Base-by-base conservation (phyloP, 2,329 filamentous ascomycete genomes). In the Chaetothyriales sp. region DNA sequence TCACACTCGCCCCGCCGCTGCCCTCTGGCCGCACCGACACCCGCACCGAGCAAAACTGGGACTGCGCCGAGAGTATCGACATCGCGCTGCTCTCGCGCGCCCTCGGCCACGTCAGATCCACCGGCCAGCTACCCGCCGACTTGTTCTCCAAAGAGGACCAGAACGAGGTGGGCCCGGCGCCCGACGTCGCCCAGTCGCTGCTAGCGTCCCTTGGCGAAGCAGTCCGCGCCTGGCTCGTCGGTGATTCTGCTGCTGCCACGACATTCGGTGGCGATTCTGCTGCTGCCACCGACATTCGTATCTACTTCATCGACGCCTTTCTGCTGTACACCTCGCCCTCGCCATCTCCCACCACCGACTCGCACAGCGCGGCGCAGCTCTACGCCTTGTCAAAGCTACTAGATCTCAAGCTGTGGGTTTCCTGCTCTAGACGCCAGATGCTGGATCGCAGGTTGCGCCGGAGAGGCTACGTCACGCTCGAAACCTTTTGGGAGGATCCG, bases 401-500 rank as follows among this genome's bases (percentile, higher is more conserved):
- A 46, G 83, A 94, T 63, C 67, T 94, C 43, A 85, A 81, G 61
- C 69, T 97, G 2, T 90, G 97, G 61, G 69, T 97, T 18, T 78
- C 82, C 0, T 84, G 86, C 1, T 77, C 79, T 25, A 82, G 83
- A 54, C 70, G 70, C 13, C 56, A 63, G 43, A 67, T 72, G 2
- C 69, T 72, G 51, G 46, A 53, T 22, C 62, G 72, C 33, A 57
- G 72, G 29, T 68, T 70, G 54, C 63, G 63, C n/a, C 60, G 72
- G 50, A 66, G 61, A 45, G 72, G 71, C 37, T 74, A 74, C 62
- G 70, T 73, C 46, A 74, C 72, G 43, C 68, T 72, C 51, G 71
- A 95, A 63, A 90, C 89, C 25, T 98, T 95, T 70, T 98, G 92
- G 92, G 77, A 82, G 52, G 92, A 98, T 67, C 92, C 92, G 0